phyloP scores from a whole-genome alignment of 768 basidiomycete species.

The Trametes elegans region DNA sequence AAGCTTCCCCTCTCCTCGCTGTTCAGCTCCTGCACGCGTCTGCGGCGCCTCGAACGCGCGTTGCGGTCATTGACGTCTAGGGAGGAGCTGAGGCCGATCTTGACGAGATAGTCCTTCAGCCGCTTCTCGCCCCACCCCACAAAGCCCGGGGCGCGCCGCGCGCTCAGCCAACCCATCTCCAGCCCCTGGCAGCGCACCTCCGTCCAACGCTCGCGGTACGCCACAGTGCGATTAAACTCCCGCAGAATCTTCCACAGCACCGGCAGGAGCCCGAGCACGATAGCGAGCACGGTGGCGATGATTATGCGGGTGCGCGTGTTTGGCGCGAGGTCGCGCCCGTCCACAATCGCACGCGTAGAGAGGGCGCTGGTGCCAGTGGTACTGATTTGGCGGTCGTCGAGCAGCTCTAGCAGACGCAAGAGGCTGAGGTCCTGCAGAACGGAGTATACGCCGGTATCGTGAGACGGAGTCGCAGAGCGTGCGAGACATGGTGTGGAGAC shows the following conservation, averaged over 20 bases:
- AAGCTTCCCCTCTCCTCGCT: slow-evolving; percentile 47
- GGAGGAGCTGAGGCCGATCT: slow-evolving; percentile 61
- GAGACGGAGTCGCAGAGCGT: slow-evolving; percentile 41
- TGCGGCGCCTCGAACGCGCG: slow-evolving; percentile 23
- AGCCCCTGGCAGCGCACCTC: slow-evolving; percentile 61
- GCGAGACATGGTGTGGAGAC: slow-evolving; percentile 68
- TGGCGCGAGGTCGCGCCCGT: slow-evolving; percentile 37
- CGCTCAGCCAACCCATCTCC: slow-evolving; percentile 77
- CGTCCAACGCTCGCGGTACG: slow-evolving; percentile 58
- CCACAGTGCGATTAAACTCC: slow-evolving; percentile 58
- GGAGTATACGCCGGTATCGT: slow-evolving; percentile 59
- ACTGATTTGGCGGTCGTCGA: slow-evolving; percentile 38
- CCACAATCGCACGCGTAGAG: slow-evolving; percentile 34
- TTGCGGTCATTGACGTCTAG: slow-evolving; percentile 38
- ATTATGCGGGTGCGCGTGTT: slow-evolving; percentile 64
- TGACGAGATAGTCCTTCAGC: slow-evolving; percentile 66
- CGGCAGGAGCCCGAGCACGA: slow-evolving; percentile 63
- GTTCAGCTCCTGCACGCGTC: slow-evolving; percentile 27
- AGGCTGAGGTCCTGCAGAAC: slow-evolving; percentile 74
- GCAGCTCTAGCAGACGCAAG: slow-evolving; percentile 64
- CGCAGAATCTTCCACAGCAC: slow-evolving; percentile 60
- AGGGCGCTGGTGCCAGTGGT: slow-evolving; percentile 24
- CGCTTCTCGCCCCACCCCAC: slow-evolving; percentile 71
- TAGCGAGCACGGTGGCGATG: slow-evolving; percentile 58
- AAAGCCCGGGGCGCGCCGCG: slow-evolving; percentile 61